Conservation (phyloP, 2,329 filamentous ascomycete species). For the Fusarium tjaetaba region DNA sequence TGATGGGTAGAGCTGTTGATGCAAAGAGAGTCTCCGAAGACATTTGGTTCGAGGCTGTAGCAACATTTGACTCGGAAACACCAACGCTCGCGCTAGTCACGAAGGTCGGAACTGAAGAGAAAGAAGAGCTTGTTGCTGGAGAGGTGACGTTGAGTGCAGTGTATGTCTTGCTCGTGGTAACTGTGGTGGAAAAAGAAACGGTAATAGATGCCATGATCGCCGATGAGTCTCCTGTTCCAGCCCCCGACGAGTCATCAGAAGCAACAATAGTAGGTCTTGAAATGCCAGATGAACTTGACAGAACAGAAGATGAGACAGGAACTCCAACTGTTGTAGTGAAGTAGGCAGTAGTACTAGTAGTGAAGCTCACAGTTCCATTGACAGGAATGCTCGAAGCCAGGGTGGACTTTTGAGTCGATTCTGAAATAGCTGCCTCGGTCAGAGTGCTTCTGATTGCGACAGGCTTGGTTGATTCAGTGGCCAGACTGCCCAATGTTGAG, state of each 20-base stretch:
- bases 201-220: not conserved
- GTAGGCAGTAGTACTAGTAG: constrained; percentile 3
- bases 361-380: not conserved
- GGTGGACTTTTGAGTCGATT: not conserved
- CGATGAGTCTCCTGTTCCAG: not conserved
- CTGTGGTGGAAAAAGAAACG: not conserved
- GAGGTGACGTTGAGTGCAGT: not conserved
- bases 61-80: not conserved
- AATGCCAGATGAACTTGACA: not conserved
- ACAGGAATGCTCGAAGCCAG: not conserved
- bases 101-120: not conserved
- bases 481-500: not conserved
- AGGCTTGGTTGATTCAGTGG: not conserved
- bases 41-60: not conserved
- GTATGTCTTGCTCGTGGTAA: not conserved
- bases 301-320: not conserved
- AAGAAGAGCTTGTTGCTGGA: constrained; percentile 1
- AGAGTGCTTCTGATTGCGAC: not conserved
- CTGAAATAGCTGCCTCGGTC: not conserved
- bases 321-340: not conserved
- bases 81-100: not conserved
- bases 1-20: constrained; percentile 17
- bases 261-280: not conserved
- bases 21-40: not conserved
- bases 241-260: not conserved